phyloP scores from a whole-genome alignment of 1,284 basidiomycete species.

The Moesziomyces globuligerus region DNA sequence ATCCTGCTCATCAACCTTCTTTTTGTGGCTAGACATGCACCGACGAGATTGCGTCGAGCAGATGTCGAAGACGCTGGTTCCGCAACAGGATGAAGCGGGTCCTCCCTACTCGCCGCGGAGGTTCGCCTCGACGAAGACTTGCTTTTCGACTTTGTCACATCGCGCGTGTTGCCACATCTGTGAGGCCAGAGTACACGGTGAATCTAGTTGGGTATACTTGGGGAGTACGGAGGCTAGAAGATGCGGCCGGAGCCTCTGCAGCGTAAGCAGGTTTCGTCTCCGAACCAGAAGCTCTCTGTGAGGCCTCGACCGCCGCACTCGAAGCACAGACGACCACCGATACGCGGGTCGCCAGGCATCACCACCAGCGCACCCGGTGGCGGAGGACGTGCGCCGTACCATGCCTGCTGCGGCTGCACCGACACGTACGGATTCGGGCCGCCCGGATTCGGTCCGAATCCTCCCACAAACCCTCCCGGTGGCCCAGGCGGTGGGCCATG shows the following conservation, averaged over 20 bases:
- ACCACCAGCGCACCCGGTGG: slow-evolving; percentile 43
- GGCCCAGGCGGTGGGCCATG: slow-evolving; percentile 3
- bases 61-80: too few species aligned
- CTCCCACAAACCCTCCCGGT: slow-evolving; percentile 24
- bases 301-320: slow-evolving; percentile 40
- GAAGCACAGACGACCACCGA: slow-evolving; percentile 42
- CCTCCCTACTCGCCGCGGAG: too few species aligned
- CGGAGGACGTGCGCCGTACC: slow-evolving; percentile 13
- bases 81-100: too few species aligned
- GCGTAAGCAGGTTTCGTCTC: slow-evolving; percentile 43
- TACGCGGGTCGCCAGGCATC: slow-evolving; percentile 44
- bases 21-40: too few species aligned
- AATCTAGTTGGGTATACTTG: not conserved
- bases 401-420: slow-evolving; percentile 7
- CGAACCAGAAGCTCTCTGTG: slow-evolving; percentile 49
- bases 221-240: slow-evolving; percentile 6
- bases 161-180: too few species aligned
- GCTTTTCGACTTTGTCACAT: too few species aligned
- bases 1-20: too few species aligned
- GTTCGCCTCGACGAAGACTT: too few species aligned
- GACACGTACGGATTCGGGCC: slow-evolving; percentile 33
- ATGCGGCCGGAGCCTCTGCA: slow-evolving; percentile 33
- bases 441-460: slow-evolving; percentile 26
- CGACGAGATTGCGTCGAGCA: too few species aligned
- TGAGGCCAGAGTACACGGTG: too few species aligned